Conservation (phyloP, 352 stramenopile species). For the Phytophthora boehmeriae region DNA sequence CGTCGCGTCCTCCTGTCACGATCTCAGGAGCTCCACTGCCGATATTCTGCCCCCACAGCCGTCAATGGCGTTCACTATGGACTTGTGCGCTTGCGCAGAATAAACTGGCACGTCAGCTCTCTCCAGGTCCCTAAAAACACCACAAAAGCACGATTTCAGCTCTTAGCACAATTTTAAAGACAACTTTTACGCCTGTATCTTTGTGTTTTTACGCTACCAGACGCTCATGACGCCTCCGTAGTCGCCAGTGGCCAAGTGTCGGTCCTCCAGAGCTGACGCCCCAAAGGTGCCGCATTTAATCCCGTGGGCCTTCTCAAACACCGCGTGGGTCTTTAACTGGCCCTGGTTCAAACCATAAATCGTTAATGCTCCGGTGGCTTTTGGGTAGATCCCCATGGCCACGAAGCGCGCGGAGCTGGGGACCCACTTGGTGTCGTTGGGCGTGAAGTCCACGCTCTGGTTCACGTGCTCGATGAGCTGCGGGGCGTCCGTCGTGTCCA, state of each 20-base stretch:
- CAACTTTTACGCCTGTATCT: slow-evolving; percentile 7
- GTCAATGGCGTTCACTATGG: slow-evolving; percentile 96
- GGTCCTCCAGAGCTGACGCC: slow-evolving; percentile 88
- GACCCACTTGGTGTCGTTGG: slow-evolving; percentile 95
- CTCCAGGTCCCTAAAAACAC: slow-evolving; percentile 79
- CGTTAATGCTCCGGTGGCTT: slow-evolving; percentile 91
- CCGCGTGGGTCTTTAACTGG: slow-evolving; percentile 67
- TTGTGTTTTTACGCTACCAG: slow-evolving; percentile 47
- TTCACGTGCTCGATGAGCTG: slow-evolving; percentile 97
- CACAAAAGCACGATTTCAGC: slow-evolving; percentile 3
- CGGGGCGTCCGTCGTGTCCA: slow-evolving; percentile 96
- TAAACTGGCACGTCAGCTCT: slow-evolving; percentile 81
- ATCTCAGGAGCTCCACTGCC: slow-evolving; percentile 93
- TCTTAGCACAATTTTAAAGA: slow-evolving; percentile 6
- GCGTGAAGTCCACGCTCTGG: slow-evolving; percentile 92
- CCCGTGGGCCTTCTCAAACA: slow-evolving; percentile 86
- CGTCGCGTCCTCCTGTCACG: slow-evolving; percentile 94
- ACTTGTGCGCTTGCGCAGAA: slow-evolving; percentile 90
- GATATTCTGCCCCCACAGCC: slow-evolving; percentile 92
- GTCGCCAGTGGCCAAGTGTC: slow-evolving; percentile 87
- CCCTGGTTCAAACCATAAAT: slow-evolving; percentile 93
- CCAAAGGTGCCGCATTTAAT: slow-evolving; percentile 98
- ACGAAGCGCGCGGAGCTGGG: slow-evolving; percentile 95
- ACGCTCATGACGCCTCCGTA: slow-evolving; percentile 80
- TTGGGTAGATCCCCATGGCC: slow-evolving; percentile 92